Percentiles rank a stretch among this genome's conserved stretches.
Conservation (phyloP, 306 rosid genomes). For the Echinosophora koreensis region DNA sequence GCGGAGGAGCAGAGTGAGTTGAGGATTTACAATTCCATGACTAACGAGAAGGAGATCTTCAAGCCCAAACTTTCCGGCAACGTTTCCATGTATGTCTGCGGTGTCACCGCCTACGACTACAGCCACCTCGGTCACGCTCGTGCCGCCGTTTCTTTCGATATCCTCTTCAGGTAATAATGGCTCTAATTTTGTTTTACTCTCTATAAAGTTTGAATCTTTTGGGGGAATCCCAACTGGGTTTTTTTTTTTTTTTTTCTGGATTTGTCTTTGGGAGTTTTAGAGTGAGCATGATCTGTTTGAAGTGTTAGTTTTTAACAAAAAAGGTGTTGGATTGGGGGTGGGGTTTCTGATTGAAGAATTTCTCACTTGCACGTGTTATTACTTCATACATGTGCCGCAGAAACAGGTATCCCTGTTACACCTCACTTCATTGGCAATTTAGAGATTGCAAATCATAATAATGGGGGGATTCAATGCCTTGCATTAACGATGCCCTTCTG, state of each 20-base stretch:
- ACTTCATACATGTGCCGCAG: neutral
- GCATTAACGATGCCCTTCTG: neutral
- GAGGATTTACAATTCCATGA: constrained; percentile 84
- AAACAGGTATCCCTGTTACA: neutral
- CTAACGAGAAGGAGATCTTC: constrained; percentile 83
- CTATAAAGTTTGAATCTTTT: constrained; percentile 23
- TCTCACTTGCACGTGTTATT: neutral
- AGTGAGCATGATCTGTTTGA: neutral
- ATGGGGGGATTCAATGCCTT: neutral
- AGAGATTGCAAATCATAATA: neutral
- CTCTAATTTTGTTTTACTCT: neutral
- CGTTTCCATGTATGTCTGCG: constrained; percentile 92
- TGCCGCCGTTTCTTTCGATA: constrained; percentile 87
- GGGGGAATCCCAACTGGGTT: neutral
- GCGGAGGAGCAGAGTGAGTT: constrained; percentile 62
- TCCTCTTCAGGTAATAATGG: constrained; percentile 69
- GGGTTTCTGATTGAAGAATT: constrained; percentile 12
- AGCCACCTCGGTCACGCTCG: constrained; percentile 98
- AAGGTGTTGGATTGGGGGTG: neutral
- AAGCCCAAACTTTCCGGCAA: constrained; percentile 63
- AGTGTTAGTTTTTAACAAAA: neutral
- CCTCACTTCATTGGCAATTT: neutral
- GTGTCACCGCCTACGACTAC: constrained; percentile 86
- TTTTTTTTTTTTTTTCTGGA: neutral
- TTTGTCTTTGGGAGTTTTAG: neutral